Evolutionary conservation across 2,329 filamentous ascomycete species (phyloP).

Genomic region (Grosmannia huntii): DNA sequence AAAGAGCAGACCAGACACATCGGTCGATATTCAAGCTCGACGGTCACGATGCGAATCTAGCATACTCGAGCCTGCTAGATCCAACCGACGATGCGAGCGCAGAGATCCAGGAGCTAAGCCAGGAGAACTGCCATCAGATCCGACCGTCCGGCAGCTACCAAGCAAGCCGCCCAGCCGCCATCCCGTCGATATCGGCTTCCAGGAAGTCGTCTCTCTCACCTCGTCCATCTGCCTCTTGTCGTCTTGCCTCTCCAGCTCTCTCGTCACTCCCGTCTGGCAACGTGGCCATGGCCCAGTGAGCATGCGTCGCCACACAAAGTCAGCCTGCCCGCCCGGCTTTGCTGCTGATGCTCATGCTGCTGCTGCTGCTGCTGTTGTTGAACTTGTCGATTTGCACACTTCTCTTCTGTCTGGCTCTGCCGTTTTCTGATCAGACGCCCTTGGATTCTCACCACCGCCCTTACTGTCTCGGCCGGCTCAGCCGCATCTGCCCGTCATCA

Average conservation of each 20-base stretch:
- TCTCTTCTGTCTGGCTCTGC: not conserved
- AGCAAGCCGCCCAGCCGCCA: not conserved
- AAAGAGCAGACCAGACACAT: not conserved
- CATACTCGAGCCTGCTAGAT: not conserved
- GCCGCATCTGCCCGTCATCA: not conserved
- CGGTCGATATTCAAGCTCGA: not conserved
- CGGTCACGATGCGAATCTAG: not conserved
- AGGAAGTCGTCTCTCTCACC: not conserved
- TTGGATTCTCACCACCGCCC: not conserved
- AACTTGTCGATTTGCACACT: not conserved
- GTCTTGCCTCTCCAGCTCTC: no score
- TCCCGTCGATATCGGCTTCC: no score
- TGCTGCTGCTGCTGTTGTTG: not conserved
- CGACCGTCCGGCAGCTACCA: not conserved
- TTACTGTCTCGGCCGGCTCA: not conserved
- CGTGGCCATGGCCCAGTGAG: conserved; percentile 1
- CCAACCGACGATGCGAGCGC: not conserved
- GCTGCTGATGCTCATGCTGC: not conserved
- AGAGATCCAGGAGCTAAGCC: not conserved
- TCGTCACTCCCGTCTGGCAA: not conserved
- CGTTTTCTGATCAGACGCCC: not conserved
- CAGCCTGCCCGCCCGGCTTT: not conserved
- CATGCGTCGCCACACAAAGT: not conserved
- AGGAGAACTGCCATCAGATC: not conserved
- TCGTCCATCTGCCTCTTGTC: not conserved